Evolutionary conservation across 1,139 yeast genomes (phyloP).

Genomic region (Saccharomyces hybrid): DNA sequence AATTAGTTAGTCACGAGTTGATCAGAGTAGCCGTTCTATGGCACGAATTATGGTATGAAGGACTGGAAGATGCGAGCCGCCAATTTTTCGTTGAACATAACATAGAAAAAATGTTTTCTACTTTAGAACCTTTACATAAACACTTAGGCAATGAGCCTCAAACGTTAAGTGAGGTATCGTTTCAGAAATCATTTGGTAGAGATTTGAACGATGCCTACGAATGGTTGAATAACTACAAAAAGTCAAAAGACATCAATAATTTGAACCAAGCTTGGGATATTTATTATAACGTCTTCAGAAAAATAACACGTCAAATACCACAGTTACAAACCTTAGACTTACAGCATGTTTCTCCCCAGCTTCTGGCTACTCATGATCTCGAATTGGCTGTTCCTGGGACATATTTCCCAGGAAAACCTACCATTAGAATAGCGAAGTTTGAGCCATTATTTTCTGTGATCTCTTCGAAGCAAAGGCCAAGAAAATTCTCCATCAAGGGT

Average conservation of each 20-base stretch:
- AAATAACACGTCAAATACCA: constrained; percentile 83
- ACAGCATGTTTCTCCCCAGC: constrained; percentile 88
- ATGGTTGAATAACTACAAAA: constrained; percentile 81
- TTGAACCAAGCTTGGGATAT: constrained; percentile 98
- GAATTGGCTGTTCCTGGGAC: constrained; percentile 94
- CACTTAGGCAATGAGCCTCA: constrained; percentile 83
- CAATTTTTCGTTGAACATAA: constrained; percentile 91
- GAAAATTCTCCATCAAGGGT: constrained; percentile 71
- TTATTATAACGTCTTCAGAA: constrained; percentile 85
- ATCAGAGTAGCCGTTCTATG: constrained; percentile 92
- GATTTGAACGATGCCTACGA: constrained; percentile 90
- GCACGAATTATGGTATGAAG: constrained; percentile 99
- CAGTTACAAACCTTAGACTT: constrained; percentile 80
- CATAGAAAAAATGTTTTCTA: constrained; percentile 89
- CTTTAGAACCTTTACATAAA: constrained; percentile 81
- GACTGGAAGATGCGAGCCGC: constrained; percentile 92
- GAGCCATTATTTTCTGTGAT: constrained; percentile 83
- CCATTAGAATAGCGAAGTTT: constrained; percentile 63
- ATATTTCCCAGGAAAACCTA: constrained; percentile 76
- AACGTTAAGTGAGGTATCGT: constrained; percentile 90
- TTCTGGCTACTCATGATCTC: constrained; percentile 69
- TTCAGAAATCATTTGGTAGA: constrained; percentile 88
- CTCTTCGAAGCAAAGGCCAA: constrained; percentile 92
- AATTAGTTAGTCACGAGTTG: constrained; percentile 82
- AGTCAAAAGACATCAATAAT: constrained; percentile 80